Conservation (phyloP, 305 asterid genomes). For the Fraxinus xanthoxyloides region DNA sequence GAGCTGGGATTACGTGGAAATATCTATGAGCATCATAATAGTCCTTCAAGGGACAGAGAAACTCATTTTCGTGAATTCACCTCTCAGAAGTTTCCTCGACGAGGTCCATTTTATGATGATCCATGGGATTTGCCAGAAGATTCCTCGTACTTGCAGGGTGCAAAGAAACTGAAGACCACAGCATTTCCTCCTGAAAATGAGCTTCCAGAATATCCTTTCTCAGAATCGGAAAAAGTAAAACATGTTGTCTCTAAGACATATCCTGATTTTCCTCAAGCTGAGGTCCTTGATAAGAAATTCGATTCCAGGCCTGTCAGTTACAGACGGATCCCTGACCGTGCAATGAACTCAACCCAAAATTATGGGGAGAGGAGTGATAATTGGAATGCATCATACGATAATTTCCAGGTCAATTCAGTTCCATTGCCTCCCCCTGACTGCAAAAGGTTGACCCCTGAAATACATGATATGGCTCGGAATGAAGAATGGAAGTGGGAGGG, state of each 20-base stretch:
- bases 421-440: constrained; percentile 42
- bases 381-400: constrained; percentile 50
- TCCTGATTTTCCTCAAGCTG: constrained; percentile 41
- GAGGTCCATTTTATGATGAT: constrained; percentile 58
- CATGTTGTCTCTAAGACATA: constrained; percentile 32
- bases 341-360: constrained; percentile 35
- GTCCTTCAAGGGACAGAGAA: constrained; percentile 52
- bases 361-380: constrained; percentile 46
- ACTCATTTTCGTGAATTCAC: constrained; percentile 53
- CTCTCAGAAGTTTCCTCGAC: constrained; percentile 45
- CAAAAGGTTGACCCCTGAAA: constrained; percentile 48
- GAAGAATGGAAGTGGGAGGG: constrained; percentile 99
- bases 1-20: constrained; percentile 39
- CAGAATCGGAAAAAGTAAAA: constrained; percentile 56
- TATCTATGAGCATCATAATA: constrained; percentile 40
- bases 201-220: constrained; percentile 77
- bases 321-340: constrained; percentile 41
- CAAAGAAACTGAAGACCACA: constrained; percentile 58
- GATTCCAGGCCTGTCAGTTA: constrained; percentile 55
- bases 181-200: constrained; percentile 53
- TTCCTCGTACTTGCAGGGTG: constrained; percentile 50
- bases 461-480: constrained; percentile 45
- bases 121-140: constrained; percentile 97
- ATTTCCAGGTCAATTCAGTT: constrained; percentile 41
- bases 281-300: constrained; percentile 40